Evolutionary conservation across 2,329 filamentous ascomycete species (phyloP), one percentile per base, ranked within the genome.

Genomic region (Arthrobotrys megalospora): DNA sequence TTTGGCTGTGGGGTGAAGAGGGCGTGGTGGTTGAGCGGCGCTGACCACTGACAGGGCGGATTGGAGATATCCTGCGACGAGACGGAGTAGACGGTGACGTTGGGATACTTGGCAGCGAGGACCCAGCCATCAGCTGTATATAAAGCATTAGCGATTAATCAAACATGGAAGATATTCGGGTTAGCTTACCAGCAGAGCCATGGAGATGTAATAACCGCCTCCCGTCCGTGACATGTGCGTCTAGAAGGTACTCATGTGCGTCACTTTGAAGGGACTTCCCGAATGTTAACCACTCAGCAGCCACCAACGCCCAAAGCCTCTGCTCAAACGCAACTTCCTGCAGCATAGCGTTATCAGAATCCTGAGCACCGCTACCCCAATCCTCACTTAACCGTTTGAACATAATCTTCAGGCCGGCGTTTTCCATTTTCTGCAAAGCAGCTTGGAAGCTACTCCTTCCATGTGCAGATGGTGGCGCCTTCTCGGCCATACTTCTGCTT

Each of bases 71-170:
- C 68, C 50, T 71, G 64, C 14, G 73, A 70, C 8, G 72, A 71
- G 11, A 80, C 73, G n/a, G 79, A 75, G 69, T 75, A 75, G 12
- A 80, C 79, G 3, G 66, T 79, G 36, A 72, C 67, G 38, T 69
- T 75, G n/a, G 79, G 79, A 36, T 80, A 80, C 63, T 80, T 80
- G 14, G 79, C 79, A 11, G 79, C 79, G 34, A 80, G 75, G 28
- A 80, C 69, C 79, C 79, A 80, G 38, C 79, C 79, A 47, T 80
- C 79, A 34, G 79, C 79, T 80, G 55, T 66, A 38, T 41, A 66
- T 58, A n/a, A 38, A 32, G 48, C 52, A 47, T 71, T 68, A 72
- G 67, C 41, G 14, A 58, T 76, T 53, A 16, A 53, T 53, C 3
- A 6, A 43, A 12, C 8, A n/a, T 11, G 16, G 52, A 53, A 8